Percentiles rank a stretch among this genome's conserved stretches.
These are phyloP conservation scores for Ettlia oleoabundans DNA, from an alignment of 139 green algal genomes.

Conservation along the genomic window DNA sequence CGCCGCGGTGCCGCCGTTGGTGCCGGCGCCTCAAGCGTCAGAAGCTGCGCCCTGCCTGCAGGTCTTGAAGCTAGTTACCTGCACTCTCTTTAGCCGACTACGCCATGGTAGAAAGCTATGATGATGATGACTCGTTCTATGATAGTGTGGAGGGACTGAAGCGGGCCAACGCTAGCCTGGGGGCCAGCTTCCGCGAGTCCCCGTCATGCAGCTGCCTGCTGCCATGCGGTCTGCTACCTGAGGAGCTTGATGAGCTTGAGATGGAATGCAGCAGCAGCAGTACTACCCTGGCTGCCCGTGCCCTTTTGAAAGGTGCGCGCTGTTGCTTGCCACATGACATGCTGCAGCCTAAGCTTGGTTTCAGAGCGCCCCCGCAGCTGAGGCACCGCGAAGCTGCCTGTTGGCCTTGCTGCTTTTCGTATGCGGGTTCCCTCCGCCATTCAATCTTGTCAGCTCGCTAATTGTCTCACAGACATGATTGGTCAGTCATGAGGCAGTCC, in stretches of 20 bases:
- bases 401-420: too few species aligned
- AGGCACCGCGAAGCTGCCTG: too few species aligned
- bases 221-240: slow-evolving; percentile 8
- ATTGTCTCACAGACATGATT: too few species aligned
- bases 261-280: background rate
- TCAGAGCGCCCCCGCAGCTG: too few species aligned
- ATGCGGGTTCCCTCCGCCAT: too few species aligned
- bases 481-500: too few species aligned
- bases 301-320: background rate
- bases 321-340: background rate
- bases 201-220: background rate
- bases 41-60: too few species aligned
- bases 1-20: too few species aligned
- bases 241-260: slow-evolving; percentile 14
- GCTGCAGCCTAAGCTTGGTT: background rate
- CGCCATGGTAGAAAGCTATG: background rate
- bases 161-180: background rate
- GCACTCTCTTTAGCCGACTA: too few species aligned
- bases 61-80: too few species aligned
- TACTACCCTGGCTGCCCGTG: background rate
- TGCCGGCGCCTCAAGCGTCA: too few species aligned
- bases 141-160: background rate
- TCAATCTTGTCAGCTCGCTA: too few species aligned
- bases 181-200: background rate
- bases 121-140: background rate